phyloP scores from a whole-genome alignment of 495 filamentous ascomycete species.

The Aspergillus campestris region DNA sequence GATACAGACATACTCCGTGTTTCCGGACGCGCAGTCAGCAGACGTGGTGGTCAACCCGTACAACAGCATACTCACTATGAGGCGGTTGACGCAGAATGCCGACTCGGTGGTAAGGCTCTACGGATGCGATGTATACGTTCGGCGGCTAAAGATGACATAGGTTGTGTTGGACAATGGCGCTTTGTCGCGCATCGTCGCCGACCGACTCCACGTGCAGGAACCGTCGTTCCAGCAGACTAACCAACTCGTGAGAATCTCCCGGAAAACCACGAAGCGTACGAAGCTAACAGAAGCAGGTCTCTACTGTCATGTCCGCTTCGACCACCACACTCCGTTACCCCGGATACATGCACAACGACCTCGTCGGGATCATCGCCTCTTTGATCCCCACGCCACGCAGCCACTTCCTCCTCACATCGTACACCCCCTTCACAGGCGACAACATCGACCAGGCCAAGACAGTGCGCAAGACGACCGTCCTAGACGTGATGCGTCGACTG shows the following conservation, averaged over 20 bases:
- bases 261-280: neutral
- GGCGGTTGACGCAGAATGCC: slow-evolving; percentile 86
- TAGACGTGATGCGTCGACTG: slow-evolving; percentile 94
- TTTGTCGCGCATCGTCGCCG: slow-evolving; percentile 85
- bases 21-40: slow-evolving; percentile 78
- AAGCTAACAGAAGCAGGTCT: slow-evolving; percentile 41
- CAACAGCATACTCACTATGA: slow-evolving; percentile 89
- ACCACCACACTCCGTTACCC: slow-evolving; percentile 95
- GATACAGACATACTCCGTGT: slow-evolving; percentile 98
- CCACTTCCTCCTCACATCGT: slow-evolving; percentile 96
- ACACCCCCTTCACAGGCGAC: slow-evolving; percentile 94
- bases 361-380: slow-evolving; percentile 91
- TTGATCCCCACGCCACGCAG: slow-evolving; percentile 93
- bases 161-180: slow-evolving; percentile 97
- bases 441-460: slow-evolving; percentile 94
- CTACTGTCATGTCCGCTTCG: slow-evolving; percentile 97
- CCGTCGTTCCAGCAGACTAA: slow-evolving; percentile 97
- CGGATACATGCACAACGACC: slow-evolving; percentile 99
- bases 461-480: slow-evolving; percentile 91
- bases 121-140: too few species aligned
- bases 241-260: slow-evolving; percentile 55
- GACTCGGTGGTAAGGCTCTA: slow-evolving; percentile 67
- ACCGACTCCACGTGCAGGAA: slow-evolving; percentile 85
- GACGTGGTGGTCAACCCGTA: slow-evolving; percentile 98
- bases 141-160: slow-evolving; percentile 10